phyloP scores from a whole-genome alignment of 441 rosid genomes.

The Brassica hybrid region DNA sequence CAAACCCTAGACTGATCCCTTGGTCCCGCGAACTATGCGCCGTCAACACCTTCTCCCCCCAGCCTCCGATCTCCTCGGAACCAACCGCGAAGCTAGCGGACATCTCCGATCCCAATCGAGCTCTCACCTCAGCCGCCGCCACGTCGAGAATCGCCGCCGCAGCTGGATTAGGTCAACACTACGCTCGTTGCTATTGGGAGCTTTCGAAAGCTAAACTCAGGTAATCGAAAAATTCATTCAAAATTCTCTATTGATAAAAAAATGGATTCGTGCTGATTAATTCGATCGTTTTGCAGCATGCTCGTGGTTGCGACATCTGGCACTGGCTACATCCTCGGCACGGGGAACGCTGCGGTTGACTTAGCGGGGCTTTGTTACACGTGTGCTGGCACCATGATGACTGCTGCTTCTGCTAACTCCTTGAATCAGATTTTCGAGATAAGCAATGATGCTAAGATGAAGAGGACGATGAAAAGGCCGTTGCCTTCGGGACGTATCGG shows the following conservation, averaged over 20 bases:
- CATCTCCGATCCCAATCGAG: slow-evolving; percentile 46
- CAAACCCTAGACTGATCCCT: slow-evolving; percentile 39
- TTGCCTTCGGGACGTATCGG: slow-evolving; percentile 85
- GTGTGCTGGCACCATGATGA: slow-evolving; percentile 97
- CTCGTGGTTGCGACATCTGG: slow-evolving; percentile 98
- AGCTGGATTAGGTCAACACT: slow-evolving; percentile 55
- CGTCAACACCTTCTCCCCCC: slow-evolving; percentile 31
- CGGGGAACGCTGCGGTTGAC: slow-evolving; percentile 64
- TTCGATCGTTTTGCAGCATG: slow-evolving; percentile 54
- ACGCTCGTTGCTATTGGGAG: slow-evolving; percentile 87
- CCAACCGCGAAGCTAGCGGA: slow-evolving; percentile 47
- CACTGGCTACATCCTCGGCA: slow-evolving; percentile 85
- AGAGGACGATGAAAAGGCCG: slow-evolving; percentile 85
- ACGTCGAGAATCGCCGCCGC: slow-evolving; percentile 45
- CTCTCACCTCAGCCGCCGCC: slow-evolving; percentile 45
- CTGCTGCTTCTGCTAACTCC: slow-evolving; percentile 93
- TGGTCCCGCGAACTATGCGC: slow-evolving; percentile 42
- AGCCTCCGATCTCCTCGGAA: slow-evolving; percentile 38
- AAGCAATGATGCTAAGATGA: slow-evolving; percentile 91
- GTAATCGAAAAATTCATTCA: slow-evolving; percentile 36
- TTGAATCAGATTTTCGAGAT: slow-evolving; percentile 90
- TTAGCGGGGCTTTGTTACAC: slow-evolving; percentile 83
- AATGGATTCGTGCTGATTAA: slow-evolving; percentile 3
- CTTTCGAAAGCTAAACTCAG: slow-evolving; percentile 97
- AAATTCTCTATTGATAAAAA: not conserved